A percentile compares a stretch with the other conserved stretches of the same genome.
phyloP scores from a whole-genome alignment of 805 yeast species.

The Yarrowia sp. region DNA sequence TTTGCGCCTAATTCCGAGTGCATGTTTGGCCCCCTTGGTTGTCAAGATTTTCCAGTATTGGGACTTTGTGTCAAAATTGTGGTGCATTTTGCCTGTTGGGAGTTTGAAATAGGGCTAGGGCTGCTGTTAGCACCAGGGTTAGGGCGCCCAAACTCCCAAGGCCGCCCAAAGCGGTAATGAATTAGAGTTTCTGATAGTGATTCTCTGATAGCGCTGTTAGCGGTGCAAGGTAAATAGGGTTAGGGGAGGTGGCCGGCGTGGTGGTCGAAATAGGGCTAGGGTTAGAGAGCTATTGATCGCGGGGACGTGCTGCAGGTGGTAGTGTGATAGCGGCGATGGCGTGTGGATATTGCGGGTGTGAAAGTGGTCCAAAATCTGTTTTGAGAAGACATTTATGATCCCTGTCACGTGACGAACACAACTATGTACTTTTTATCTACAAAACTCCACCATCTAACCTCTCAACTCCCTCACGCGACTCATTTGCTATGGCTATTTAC shows the following conservation, averaged over 20 bases:
- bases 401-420: not conserved
- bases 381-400: not conserved
- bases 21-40: constrained; percentile 36
- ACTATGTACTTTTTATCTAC: not conserved
- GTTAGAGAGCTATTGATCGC: not conserved
- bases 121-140: not conserved
- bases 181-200: constrained; percentile 28
- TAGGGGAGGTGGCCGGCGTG: constrained; percentile 1
- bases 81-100: constrained; percentile 37
- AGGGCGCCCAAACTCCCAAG: not conserved
- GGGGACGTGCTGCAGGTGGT: constrained; percentile 11
- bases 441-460: no score
- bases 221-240: not conserved
- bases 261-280: constrained; percentile 31
- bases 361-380: not conserved
- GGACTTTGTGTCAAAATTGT: constrained; percentile 20
- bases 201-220: constrained; percentile 18
- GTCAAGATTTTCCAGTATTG: constrained; percentile 32
- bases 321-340: not conserved
- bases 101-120: constrained; percentile 38
- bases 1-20: constrained; percentile 32
- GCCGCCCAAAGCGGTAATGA: constrained; percentile 12
- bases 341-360: not conserved
- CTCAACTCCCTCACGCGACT: not conserved
- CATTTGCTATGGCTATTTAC: not conserved